Conservation (phyloP, 108 stramenopile species). For the Conticribra weissflogii region DNA sequence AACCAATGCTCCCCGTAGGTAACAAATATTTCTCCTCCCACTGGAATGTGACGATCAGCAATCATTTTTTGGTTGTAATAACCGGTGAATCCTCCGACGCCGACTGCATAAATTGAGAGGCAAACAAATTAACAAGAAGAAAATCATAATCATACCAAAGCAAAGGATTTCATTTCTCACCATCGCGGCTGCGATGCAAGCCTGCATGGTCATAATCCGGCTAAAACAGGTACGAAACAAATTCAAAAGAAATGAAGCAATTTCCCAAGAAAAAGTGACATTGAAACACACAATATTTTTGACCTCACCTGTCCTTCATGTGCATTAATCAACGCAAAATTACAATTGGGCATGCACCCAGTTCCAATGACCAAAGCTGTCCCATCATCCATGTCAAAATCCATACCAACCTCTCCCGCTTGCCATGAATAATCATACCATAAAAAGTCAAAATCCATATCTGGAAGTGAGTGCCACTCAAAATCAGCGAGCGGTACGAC, state of each 20-base stretch:
- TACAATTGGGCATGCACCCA: slow-evolving; percentile 55
- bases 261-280: background rate
- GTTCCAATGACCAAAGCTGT: slow-evolving; percentile 42
- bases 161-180: too few relatives aligned
- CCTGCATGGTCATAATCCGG: slow-evolving; percentile 45
- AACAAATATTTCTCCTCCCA: slow-evolving; percentile 57
- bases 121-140: too few relatives aligned
- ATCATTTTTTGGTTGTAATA: slow-evolving; percentile 50
- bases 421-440: slow-evolving; percentile 48
- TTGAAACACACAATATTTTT: background rate
- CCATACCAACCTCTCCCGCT: slow-evolving; percentile 23
- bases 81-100: slow-evolving; percentile 44
- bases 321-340: slow-evolving; percentile 49
- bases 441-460: slow-evolving; percentile 41
- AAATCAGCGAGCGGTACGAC: slow-evolving; percentile 38
- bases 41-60: slow-evolving; percentile 18
- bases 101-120: too few relatives aligned
- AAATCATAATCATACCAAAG: too few relatives aligned
- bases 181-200: slow-evolving; percentile 32
- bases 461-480: slow-evolving; percentile 20
- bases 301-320: slow-evolving; percentile 33
- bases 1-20: slow-evolving; percentile 54
- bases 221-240: background rate
- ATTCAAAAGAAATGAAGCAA: background rate
- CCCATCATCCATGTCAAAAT: slow-evolving; percentile 29